phyloP scores from a whole-genome alignment of 192 early-diverging fungal species.

The Linnemannia exigua region DNA sequence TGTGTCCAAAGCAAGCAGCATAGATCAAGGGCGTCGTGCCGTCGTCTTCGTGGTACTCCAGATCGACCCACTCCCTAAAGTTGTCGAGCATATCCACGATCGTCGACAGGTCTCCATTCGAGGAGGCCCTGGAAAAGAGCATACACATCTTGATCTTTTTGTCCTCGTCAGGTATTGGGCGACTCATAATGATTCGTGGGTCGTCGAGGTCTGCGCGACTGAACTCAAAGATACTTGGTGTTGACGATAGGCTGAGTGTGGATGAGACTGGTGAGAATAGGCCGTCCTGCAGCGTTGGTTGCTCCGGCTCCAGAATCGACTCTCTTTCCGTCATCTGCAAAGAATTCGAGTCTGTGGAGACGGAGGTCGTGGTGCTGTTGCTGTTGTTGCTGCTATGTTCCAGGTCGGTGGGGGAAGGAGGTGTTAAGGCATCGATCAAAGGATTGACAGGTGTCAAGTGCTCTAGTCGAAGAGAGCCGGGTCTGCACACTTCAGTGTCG shows the following conservation, averaged over 20 bases:
- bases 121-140: slow-evolving; percentile 76
- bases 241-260: slow-evolving; percentile 1
- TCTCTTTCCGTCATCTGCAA: not conserved
- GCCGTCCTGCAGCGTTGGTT: not conserved
- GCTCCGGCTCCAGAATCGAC: not conserved
- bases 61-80: slow-evolving; percentile 71
- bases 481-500: not conserved
- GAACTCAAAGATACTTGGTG: slow-evolving; percentile 14
- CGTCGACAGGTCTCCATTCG: slow-evolving; percentile 77
- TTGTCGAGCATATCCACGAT: slow-evolving; percentile 73
- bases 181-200: slow-evolving; percentile 26
- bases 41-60: slow-evolving; percentile 87
- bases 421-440: not conserved
- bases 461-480: not conserved
- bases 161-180: slow-evolving; percentile 54
- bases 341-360: not conserved
- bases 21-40: slow-evolving; percentile 91
- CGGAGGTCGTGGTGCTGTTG: not conserved
- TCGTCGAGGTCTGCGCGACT: slow-evolving; percentile 37
- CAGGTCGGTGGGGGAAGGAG: not conserved
- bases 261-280: not conserved
- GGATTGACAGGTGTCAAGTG: not conserved
- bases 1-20: slow-evolving; percentile 89
- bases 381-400: not conserved
- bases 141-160: slow-evolving; percentile 69